Evolutionary conservation across 2,329 filamentous ascomycete genomes (phyloP).

Genomic region (Gyromitra esculenta): DNA sequence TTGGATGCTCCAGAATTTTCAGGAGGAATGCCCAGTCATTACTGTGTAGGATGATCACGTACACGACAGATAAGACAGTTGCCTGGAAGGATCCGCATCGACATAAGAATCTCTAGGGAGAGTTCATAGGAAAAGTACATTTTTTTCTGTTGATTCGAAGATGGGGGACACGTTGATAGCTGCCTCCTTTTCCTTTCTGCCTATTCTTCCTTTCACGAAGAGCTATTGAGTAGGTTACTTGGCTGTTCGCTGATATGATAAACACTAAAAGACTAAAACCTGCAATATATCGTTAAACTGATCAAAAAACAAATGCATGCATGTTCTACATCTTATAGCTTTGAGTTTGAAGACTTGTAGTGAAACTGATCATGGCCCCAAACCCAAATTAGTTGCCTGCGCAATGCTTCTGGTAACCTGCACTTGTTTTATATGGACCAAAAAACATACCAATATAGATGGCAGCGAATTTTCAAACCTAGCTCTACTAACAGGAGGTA

Average conservation of each 20-base stretch:
- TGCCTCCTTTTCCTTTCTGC: neutral
- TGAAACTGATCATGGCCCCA: too few species aligned
- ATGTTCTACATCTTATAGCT: too few species aligned
- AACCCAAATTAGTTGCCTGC: neutral
- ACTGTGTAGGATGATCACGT: neutral
- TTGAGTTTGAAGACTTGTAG: too few species aligned
- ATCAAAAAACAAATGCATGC: too few species aligned
- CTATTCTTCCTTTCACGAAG: too few species aligned
- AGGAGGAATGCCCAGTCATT: neutral
- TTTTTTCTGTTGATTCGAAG: neutral
- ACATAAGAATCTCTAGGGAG: neutral
- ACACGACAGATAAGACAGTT: neutral
- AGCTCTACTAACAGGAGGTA: too few species aligned
- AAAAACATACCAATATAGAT: neutral
- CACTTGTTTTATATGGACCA: neutral
- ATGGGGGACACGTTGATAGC: neutral
- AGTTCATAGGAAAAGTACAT: neutral
- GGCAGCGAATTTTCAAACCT: too few species aligned
- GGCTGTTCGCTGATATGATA: too few species aligned
- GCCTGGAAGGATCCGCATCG: neutral
- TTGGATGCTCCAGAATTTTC: conserved; percentile 42
- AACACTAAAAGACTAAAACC: too few species aligned
- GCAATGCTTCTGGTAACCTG: neutral
- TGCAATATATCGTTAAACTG: too few species aligned
- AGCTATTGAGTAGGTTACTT: too few species aligned